Conservation (phyloP, 768 basidiomycete species). For the Lepiota venenata region DNA sequence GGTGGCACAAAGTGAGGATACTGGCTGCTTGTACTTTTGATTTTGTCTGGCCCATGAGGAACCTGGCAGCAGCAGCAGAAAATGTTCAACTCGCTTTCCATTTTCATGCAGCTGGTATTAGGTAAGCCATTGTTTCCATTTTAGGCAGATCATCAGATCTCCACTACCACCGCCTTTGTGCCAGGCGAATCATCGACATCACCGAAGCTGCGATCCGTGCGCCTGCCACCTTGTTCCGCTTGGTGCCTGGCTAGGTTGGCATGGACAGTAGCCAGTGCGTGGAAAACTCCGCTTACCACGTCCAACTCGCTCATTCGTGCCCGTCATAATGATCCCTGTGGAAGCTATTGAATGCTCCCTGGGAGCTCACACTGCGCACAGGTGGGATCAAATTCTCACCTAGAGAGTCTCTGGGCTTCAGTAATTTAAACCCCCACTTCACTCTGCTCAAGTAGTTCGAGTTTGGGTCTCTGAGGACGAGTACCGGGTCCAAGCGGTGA, state of each 20-base stretch:
- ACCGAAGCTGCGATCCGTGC: constrained; percentile 36
- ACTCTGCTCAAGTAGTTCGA: no score
- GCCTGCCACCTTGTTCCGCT: constrained; percentile 21
- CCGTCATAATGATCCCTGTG: no score
- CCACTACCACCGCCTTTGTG: constrained; percentile 15
- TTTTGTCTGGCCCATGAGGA: constrained; percentile 9
- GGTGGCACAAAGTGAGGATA: constrained; percentile 4
- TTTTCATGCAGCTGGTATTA: constrained; percentile 5
- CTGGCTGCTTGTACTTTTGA: constrained; percentile 5
- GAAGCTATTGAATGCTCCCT: no score
- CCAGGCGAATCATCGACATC: no score
- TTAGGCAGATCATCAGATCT: constrained; percentile 9
- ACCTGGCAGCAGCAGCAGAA: background rate
- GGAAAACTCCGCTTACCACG: constrained; percentile 42
- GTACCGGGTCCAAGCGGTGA: no score
- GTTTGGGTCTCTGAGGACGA: no score
- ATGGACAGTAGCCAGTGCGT: constrained; percentile 36
- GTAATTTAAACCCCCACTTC: no score
- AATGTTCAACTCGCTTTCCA: constrained; percentile 5
- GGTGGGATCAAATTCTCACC: no score
- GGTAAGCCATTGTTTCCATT: background rate
- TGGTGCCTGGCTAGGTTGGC: constrained; percentile 13
- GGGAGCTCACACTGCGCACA: constrained; percentile 29
- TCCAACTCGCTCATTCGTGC: no score
- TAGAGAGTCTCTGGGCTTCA: no score